Evolutionary conservation across 164 flowering plant genomes (phyloP).

Genomic region (Vitis rotundifolia): DNA sequence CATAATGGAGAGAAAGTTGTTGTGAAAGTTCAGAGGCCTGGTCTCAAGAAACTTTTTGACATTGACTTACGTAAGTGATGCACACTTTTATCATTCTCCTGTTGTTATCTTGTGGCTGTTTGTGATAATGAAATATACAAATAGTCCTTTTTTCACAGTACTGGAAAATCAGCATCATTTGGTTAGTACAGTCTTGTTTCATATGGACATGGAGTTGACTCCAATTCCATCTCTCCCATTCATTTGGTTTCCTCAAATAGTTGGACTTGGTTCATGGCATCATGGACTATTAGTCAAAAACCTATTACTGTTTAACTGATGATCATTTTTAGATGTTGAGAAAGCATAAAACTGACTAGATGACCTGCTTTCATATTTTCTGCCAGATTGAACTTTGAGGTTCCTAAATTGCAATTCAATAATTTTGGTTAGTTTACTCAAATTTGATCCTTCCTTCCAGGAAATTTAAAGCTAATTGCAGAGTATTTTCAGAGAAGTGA

Average conservation of each 20-base stretch:
- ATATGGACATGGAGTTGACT: too few species aligned
- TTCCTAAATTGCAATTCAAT: background rate
- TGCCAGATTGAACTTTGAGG: background rate
- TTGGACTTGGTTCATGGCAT: too few species aligned
- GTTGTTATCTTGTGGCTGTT: background rate
- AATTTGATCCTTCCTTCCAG: slow-evolving; percentile 36
- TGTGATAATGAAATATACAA: background rate
- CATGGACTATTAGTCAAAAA: too few species aligned
- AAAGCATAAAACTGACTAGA: too few species aligned
- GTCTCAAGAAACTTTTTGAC: slow-evolving; percentile 92
- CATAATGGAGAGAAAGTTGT: slow-evolving; percentile 92
- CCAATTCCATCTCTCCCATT: too few species aligned
- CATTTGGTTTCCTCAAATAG: too few species aligned
- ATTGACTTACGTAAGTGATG: slow-evolving; percentile 80
- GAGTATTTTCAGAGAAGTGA: slow-evolving; percentile 93
- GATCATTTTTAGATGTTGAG: too few species aligned
- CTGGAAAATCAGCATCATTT: too few species aligned
- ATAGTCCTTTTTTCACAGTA: too few species aligned
- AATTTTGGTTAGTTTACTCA: background rate
- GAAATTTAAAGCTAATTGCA: slow-evolving; percentile 84
- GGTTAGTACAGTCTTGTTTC: too few species aligned
- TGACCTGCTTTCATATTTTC: too few species aligned
- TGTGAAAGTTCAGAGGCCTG: slow-evolving; percentile 96
- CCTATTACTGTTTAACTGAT: too few species aligned
- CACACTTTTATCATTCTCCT: background rate